Evolutionary conservation across 495 filamentous ascomycete genomes (phyloP).

Genomic region (Poronia punctata): DNA sequence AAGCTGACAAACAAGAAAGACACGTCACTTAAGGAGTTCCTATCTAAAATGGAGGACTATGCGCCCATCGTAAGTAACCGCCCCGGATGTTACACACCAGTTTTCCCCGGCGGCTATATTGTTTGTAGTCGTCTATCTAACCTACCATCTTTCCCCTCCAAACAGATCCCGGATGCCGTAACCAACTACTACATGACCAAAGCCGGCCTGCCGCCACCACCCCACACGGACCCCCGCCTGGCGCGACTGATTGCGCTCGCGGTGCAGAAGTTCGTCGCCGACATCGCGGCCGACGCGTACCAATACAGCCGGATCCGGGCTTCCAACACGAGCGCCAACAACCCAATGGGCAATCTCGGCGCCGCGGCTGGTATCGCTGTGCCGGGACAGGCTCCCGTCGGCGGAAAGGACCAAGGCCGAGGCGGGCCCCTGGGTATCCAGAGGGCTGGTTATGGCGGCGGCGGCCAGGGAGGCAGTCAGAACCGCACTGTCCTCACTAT

Average conservation of each 20-base stretch:
- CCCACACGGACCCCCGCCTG: slow-evolving; percentile 77
- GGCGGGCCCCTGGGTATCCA: slow-evolving; percentile 76
- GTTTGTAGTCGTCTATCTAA: not conserved
- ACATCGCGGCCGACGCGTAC: slow-evolving; percentile 95
- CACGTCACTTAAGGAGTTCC: slow-evolving; percentile 79
- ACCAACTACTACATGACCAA: slow-evolving; percentile 97
- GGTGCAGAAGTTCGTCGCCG: slow-evolving; percentile 95
- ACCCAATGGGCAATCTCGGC: slow-evolving; percentile 80
- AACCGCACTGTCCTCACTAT: slow-evolving; percentile 94
- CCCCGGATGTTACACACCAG: not conserved
- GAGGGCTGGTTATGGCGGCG: slow-evolving; percentile 85
- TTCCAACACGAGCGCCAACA: slow-evolving; percentile 78
- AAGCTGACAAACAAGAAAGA: slow-evolving; percentile 73
- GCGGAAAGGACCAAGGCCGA: slow-evolving; percentile 49
- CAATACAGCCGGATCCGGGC: slow-evolving; percentile 93
- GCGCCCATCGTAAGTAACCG: slow-evolving; percentile 74
- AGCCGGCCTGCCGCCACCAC: slow-evolving; percentile 84
- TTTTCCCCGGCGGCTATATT: not conserved
- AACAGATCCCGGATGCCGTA: slow-evolving; percentile 92
- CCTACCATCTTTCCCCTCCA: slow-evolving; percentile 5
- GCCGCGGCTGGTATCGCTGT: slow-evolving; percentile 66
- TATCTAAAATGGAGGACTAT: slow-evolving; percentile 96
- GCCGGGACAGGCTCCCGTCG: slow-evolving; percentile 51
- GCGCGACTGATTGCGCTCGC: slow-evolving; percentile 90
- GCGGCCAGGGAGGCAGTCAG: slow-evolving; percentile 82